A percentile compares a stretch with the other conserved stretches of the same genome.
phyloP scores from a whole-genome alignment of 352 stramenopile species.

The Pythium graminicola region DNA sequence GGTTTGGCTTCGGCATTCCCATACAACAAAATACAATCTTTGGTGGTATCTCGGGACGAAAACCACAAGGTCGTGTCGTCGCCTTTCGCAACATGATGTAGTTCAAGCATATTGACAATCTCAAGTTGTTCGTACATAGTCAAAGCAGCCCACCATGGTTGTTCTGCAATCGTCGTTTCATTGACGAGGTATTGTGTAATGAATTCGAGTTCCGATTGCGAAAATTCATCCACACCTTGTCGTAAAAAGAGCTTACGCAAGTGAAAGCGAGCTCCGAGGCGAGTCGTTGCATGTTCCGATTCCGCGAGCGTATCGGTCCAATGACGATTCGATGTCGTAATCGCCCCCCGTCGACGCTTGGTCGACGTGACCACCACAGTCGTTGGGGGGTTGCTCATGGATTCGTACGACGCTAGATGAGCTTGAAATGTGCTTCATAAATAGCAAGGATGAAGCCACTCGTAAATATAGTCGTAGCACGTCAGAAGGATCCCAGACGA shows the following conservation, averaged over 20 bases:
- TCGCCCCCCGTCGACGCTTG: conserved; percentile 10
- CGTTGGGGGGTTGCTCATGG: neutral
- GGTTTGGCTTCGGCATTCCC: conserved; percentile 22
- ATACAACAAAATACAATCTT: conserved; percentile 26
- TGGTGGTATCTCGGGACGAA: conserved; percentile 17
- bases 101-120: conserved; percentile 20
- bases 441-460: neutral
- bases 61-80: conserved; percentile 25
- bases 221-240: conserved; percentile 19
- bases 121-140: conserved; percentile 24
- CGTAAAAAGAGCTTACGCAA: conserved; percentile 26
- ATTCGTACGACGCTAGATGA: too few relatives aligned
- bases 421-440: neutral
- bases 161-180: conserved; percentile 26
- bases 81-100: conserved; percentile 16
- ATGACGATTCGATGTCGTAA: conserved; percentile 10
- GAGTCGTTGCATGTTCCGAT: conserved; percentile 19
- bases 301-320: conserved; percentile 20
- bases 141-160: conserved; percentile 24
- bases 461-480: too few relatives aligned
- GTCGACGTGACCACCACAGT: neutral
- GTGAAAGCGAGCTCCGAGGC: conserved; percentile 22
- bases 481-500: too few relatives aligned
- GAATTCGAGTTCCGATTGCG: conserved; percentile 25
- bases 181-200: conserved; percentile 23